Evolutionary conservation across 1,139 yeast genomes (phyloP).

Genomic region (Lizanozyma gosingica): DNA sequence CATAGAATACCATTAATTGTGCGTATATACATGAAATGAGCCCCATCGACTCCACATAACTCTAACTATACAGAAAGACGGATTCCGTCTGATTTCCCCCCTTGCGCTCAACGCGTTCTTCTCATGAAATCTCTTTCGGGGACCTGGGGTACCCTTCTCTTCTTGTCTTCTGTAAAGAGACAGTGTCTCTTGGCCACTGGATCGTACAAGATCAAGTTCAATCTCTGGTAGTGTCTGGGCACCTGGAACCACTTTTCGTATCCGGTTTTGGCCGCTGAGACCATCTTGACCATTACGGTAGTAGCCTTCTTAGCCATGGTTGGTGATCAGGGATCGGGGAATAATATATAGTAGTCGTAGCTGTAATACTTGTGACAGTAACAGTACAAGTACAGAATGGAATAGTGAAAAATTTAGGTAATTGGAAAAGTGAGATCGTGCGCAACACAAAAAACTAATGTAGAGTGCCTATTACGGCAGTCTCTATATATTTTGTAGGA

Average conservation of each 20-base stretch:
- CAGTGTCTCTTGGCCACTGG: conserved; percentile 71
- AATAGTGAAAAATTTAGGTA: background rate
- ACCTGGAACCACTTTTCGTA: conserved; percentile 70
- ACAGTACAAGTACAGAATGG: no score
- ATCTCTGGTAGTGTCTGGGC: conserved; percentile 72
- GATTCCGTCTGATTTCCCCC: no score
- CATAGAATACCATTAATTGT: no score
- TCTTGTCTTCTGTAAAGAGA: conserved; percentile 77
- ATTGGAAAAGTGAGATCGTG: background rate
- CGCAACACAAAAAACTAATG: no score
- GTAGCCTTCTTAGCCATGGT: conserved; percentile 45
- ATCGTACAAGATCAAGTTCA: conserved; percentile 82
- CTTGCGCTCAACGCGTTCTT: conserved; percentile 34
- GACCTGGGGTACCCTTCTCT: conserved; percentile 65
- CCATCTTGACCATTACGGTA: conserved; percentile 52
- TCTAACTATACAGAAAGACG: no score
- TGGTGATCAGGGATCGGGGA: no score
- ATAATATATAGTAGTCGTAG: no score
- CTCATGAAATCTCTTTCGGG: conserved; percentile 55
- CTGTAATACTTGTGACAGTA: no score
- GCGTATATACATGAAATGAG: background rate
- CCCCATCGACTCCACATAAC: conserved; percentile 1
- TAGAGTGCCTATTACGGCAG: conserved; percentile 13
- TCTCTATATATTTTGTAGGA: no score
- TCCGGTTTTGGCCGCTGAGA: conserved; percentile 85